These are phyloP conservation scores for Macadamia integrifolia DNA, from an alignment of 164 flowering plant genomes.

Conservation along the genomic window DNA sequence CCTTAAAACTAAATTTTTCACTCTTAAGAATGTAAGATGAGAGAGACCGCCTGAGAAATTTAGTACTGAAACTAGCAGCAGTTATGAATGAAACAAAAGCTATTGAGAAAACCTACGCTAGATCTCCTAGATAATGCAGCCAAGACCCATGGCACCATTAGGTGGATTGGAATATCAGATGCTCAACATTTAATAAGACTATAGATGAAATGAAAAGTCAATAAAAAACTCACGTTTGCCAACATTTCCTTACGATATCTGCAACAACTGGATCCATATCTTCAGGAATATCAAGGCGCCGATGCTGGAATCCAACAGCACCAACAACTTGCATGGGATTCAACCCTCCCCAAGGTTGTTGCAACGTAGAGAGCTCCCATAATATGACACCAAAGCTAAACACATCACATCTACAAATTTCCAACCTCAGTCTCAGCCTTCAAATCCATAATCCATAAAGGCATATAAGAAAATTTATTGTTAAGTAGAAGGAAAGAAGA, in stretches of 20 bases:
- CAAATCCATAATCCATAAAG: background rate
- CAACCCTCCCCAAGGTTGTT: conserved; percentile 98
- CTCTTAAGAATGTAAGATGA: too few relatives aligned
- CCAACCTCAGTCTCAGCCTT: conserved; percentile 1
- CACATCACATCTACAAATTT: conserved; percentile 80
- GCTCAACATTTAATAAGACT: too few relatives aligned
- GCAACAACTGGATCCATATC: conserved; percentile 75
- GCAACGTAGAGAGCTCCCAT: conserved; percentile 92
- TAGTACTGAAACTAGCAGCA: too few relatives aligned
- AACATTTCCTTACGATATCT: conserved; percentile 71
- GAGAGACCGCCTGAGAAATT: too few relatives aligned
- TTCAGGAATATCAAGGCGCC: conserved; percentile 90
- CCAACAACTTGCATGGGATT: conserved; percentile 99
- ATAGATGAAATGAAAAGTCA: background rate
- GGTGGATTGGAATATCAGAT: too few relatives aligned
- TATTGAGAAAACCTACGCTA: too few relatives aligned
- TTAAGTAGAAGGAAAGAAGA: background rate
- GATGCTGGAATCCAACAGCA: conserved; percentile 97
- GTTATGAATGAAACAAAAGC: too few relatives aligned
- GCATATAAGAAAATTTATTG: background rate
- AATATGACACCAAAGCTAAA: conserved; percentile 90
- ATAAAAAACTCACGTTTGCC: conserved; percentile 79
- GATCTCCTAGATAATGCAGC: too few relatives aligned
- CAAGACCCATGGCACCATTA: too few relatives aligned
- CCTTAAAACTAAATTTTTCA: too few relatives aligned